Evolutionary conservation across 2,329 filamentous ascomycete species (phyloP), one percentile per base, ranked within the genome.

Genomic region (Keithomyces neogunnii): DNA sequence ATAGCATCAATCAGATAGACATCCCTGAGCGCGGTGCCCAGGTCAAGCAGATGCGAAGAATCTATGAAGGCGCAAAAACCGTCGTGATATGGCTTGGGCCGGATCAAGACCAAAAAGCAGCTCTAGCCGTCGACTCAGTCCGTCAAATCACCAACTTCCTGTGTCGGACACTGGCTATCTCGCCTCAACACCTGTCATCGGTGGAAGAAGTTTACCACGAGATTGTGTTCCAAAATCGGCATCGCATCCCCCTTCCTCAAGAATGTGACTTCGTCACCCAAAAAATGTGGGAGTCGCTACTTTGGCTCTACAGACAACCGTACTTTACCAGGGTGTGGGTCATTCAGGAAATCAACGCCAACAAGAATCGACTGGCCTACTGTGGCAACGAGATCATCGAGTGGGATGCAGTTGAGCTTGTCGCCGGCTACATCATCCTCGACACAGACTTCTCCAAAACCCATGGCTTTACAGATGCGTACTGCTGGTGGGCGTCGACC

Each of bases 401-500:
- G 46, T 63, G 61, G 61, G 55, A 59, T 13, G 40, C 51, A 36
- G 58, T 60, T 32, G 56, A 59, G 53, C 47, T 62, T 30, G 61
- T 62, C 32, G 60, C 61, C 33, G 54, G 58, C 30, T 63, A 60
- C 43, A 57, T 63, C 39, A 58, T 57, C 29, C 57, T 60, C 54
- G 59, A 59, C 46, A 53, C 60, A 33, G 56, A 56, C 47, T 62
- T 63, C 51, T 59, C 56, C 11, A 54, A 57, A 55, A 45, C 48
- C 29, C 57, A 52, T 53, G 59, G 56, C 29, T 61, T 60, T 47
- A 51, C 57, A 13, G 54, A 57, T 31, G 53, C 59, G n/a, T 55
- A 60, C 43, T 60, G 60, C 48, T 59, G 55, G 58, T 62, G 60
- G 58, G 60, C 55, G 45, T 55, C 60, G 3, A 60, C 55, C 39